Evolutionary conservation across 2,329 filamentous ascomycete species (phyloP).

Genomic region (Ceratocystis alfenasii): DNA sequence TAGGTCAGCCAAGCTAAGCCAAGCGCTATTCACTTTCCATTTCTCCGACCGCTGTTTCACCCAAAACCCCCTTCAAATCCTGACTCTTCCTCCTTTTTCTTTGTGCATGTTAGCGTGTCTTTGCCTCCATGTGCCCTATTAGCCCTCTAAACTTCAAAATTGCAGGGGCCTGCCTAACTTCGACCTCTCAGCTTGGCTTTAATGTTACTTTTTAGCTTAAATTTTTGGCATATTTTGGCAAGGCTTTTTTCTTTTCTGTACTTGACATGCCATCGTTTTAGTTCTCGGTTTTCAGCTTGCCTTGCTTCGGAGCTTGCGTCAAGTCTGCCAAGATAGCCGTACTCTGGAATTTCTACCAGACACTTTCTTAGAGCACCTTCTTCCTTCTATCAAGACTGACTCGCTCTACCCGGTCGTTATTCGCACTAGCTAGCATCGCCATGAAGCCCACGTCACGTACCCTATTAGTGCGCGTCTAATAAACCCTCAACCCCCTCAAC

Average conservation of each 20-base stretch:
- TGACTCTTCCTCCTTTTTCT: neutral
- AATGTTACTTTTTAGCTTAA: neutral
- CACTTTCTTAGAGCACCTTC: neutral
- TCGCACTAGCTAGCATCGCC: too few species aligned
- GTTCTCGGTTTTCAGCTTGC: neutral
- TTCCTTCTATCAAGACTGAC: neutral
- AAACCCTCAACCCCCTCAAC: too few species aligned
- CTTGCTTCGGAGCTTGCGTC: neutral
- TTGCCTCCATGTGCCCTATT: too few species aligned
- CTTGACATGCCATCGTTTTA: neutral
- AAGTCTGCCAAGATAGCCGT: neutral
- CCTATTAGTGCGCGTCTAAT: too few species aligned
- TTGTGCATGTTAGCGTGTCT: neutral
- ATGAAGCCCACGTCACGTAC: too few species aligned
- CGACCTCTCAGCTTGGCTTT: neutral
- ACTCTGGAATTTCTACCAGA: neutral
- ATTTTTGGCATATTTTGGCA: too few species aligned
- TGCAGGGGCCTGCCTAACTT: neutral
- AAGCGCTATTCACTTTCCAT: neutral
- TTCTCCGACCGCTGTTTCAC: constrained; percentile 5
- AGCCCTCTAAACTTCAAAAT: neutral
- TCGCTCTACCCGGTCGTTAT: too few species aligned
- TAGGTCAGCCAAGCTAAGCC: neutral
- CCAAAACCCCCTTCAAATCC: neutral
- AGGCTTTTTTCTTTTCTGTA: neutral